A percentile compares a stretch with the other conserved stretches of the same genome.
Evolutionary conservation across 2,329 filamentous ascomycete genomes (phyloP).

Genomic region (Aspergillus ochraceus): DNA sequence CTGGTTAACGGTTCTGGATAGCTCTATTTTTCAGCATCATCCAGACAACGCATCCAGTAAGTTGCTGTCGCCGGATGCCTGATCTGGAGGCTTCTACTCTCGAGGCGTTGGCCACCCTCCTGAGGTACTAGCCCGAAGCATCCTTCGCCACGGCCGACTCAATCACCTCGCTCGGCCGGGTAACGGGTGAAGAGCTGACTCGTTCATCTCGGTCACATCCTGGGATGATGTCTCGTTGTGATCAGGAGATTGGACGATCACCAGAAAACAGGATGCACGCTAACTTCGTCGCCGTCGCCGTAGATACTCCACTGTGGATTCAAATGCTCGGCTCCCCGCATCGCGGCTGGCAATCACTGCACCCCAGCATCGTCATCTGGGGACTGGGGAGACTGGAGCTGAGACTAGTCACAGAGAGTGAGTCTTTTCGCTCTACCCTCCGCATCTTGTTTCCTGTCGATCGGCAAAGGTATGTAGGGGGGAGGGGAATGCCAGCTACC

Average conservation of each 20-base stretch:
- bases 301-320: not conserved
- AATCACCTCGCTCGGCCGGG: not conserved
- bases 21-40: not conserved
- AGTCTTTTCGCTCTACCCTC: not conserved
- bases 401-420: no score
- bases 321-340: not conserved
- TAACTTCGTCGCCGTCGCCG: not conserved
- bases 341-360: not conserved
- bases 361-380: not conserved
- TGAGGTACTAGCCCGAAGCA: no score
- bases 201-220: not conserved
- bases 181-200: not conserved
- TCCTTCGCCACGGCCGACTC: not conserved
- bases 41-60: not conserved
- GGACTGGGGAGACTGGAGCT: not conserved
- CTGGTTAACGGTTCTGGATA: not conserved
- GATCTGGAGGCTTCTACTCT: not conserved
- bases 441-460: not conserved
- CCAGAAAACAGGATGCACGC: not conserved
- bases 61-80: not conserved
- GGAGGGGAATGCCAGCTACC: not conserved
- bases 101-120: not conserved
- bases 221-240: not conserved
- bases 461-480: not conserved
- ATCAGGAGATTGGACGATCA: not conserved